Conservation (phyloP, 768 basidiomycete genomes). For the Mycena belliarum region DNA sequence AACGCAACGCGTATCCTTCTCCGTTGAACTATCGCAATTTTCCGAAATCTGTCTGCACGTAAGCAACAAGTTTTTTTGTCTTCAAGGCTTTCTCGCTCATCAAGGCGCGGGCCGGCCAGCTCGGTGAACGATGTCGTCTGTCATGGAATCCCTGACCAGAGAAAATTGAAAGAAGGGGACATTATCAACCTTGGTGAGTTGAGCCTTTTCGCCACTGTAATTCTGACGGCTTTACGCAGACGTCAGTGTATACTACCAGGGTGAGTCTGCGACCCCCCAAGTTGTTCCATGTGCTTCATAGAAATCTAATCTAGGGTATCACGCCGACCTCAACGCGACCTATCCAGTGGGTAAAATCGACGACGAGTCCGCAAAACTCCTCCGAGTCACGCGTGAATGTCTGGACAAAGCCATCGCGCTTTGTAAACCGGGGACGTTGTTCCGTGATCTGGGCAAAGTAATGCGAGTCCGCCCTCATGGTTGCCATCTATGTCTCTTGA, state of each 20-base stretch:
- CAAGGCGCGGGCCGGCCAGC: no score
- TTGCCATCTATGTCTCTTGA: background rate
- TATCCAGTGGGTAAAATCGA: constrained; percentile 89
- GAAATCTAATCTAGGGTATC: no score
- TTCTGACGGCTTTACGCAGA: constrained; percentile 47
- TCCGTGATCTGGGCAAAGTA: constrained; percentile 83
- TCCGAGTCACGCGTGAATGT: constrained; percentile 78
- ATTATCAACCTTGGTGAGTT: constrained; percentile 88
- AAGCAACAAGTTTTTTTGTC: constrained; percentile 29
- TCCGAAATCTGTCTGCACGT: constrained; percentile 98
- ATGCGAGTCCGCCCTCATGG: constrained; percentile 57
- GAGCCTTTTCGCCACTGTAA: constrained; percentile 8
- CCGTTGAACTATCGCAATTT: constrained; percentile 89
- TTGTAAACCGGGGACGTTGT: constrained; percentile 91
- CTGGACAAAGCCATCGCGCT: constrained; percentile 88
- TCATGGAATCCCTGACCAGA: constrained; percentile 92
- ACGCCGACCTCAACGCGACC: constrained; percentile 85
- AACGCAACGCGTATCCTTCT: constrained; percentile 91
- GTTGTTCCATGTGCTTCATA: no score
- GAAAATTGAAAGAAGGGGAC: constrained; percentile 86
- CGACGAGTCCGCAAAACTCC: constrained; percentile 79
- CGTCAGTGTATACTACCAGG: constrained; percentile 77
- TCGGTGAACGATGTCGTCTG: constrained; percentile 96
- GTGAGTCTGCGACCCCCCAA: no score
- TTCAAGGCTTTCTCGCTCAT: background rate